Evolutionary conservation across 2,329 filamentous ascomycete genomes (phyloP).

Genomic region (Cladosporium sp.): DNA sequence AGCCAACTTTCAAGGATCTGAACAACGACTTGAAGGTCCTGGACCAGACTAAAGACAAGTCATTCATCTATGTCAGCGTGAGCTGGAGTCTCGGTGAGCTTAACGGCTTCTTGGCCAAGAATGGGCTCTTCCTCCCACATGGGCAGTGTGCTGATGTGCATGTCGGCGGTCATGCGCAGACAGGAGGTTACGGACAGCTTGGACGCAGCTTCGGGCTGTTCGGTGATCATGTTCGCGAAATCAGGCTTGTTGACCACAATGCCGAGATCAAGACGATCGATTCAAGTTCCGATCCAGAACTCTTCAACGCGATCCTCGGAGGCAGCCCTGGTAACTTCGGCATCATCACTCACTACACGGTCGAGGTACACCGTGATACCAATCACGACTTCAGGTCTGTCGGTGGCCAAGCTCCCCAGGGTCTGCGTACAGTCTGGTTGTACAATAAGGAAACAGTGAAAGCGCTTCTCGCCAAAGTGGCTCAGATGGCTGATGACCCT

Average conservation of each 20-base stretch:
- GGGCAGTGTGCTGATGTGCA: constrained; percentile 46
- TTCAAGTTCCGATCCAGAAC: constrained; percentile 23
- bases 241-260: constrained; percentile 30
- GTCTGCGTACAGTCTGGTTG: constrained; percentile 41
- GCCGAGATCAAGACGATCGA: constrained; percentile 26
- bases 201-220: constrained; percentile 42
- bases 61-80: constrained; percentile 28
- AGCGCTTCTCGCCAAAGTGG: constrained; percentile 37
- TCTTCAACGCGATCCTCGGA: constrained; percentile 31
- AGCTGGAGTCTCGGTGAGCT: constrained; percentile 43
- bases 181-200: constrained; percentile 47
- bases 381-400: constrained; percentile 27
- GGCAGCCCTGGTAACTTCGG: constrained; percentile 34
- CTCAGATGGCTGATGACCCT: constrained; percentile 43
- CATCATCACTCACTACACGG: constrained; percentile 31
- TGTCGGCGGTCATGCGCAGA: constrained; percentile 47
- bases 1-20: constrained; percentile 35
- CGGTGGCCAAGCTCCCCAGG: constrained; percentile 33
- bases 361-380: constrained; percentile 38
- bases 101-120: constrained; percentile 39
- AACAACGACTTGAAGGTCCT: constrained; percentile 24
- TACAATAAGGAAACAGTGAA: constrained; percentile 39
- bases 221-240: constrained; percentile 27
- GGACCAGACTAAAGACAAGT: constrained; percentile 31
- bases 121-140: constrained; percentile 43